A percentile compares a stretch with the other conserved stretches of the same genome.
Conservation (phyloP, 2,329 filamentous ascomycete genomes). For the Fusarium caatingaense region DNA sequence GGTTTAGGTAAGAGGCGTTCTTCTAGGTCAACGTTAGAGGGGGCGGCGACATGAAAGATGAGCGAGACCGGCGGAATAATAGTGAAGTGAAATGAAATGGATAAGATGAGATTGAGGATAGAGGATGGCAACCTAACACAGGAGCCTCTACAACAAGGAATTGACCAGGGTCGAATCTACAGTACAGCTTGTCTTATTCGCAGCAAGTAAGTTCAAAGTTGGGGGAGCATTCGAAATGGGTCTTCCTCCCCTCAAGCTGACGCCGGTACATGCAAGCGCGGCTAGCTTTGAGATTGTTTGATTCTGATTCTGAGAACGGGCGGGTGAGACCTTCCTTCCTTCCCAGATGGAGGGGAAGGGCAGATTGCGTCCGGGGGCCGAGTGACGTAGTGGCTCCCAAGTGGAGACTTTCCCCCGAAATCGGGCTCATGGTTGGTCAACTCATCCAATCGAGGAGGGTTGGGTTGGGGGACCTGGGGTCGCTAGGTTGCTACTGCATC, state of each 20-base stretch:
- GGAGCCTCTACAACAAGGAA: not conserved
- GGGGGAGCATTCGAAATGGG: slow-evolving; percentile 5
- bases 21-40: slow-evolving; percentile 29
- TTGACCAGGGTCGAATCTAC: slow-evolving; percentile 10
- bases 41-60: slow-evolving; percentile 28
- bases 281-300: slow-evolving; percentile 24
- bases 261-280: slow-evolving; percentile 32
- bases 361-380: slow-evolving; percentile 31
- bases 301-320: slow-evolving; percentile 6
- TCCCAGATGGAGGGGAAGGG: slow-evolving; percentile 27
- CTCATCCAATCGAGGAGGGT: slow-evolving; percentile 9
- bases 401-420: slow-evolving; percentile 26
- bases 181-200: slow-evolving; percentile 5
- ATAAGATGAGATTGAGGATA: not conserved
- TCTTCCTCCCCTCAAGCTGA: slow-evolving; percentile 5
- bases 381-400: slow-evolving; percentile 39
- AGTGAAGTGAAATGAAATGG: slow-evolving; percentile 1
- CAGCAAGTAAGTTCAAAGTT: not conserved
- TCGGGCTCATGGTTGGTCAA: slow-evolving; percentile 32
- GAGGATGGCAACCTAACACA: not conserved
- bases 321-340: slow-evolving; percentile 28
- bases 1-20: slow-evolving; percentile 40
- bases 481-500: not conserved
- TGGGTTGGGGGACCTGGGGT: slow-evolving; percentile 6
- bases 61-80: slow-evolving; percentile 38